Evolutionary conservation across 768 basidiomycete species (phyloP).

Genomic region (Leccinellum rugosiceps): DNA sequence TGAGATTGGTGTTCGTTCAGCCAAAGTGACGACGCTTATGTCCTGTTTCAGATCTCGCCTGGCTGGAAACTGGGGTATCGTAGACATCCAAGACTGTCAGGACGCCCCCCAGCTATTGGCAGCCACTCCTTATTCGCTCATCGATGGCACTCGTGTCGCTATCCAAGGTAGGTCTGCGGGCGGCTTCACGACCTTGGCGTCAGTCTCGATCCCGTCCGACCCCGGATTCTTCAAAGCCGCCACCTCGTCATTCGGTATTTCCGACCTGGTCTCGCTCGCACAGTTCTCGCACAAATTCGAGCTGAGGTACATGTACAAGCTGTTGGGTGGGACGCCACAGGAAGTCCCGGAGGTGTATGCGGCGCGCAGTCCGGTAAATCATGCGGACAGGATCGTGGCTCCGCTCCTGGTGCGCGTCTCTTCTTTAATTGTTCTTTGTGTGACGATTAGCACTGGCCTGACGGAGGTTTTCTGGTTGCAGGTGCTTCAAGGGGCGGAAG

Average conservation of each 20-base stretch:
- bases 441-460: not conserved
- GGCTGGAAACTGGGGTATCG: conserved; percentile 64
- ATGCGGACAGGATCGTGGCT: conserved; percentile 57
- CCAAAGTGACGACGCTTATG: not conserved
- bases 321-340: conserved; percentile 56
- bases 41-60: conserved; percentile 43
- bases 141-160: conserved; percentile 60
- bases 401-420: conserved; percentile 55
- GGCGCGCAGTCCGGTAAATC: conserved; percentile 59
- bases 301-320: conserved; percentile 52
- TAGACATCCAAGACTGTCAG: conserved; percentile 65
- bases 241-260: conserved; percentile 65
- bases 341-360: conserved; percentile 57
- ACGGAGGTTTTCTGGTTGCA: conserved; percentile 24
- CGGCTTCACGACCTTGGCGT: conserved; percentile 62
- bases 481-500: conserved; percentile 68
- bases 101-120: conserved; percentile 53
- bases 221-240: conserved; percentile 54
- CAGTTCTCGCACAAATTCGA: conserved; percentile 75
- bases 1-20: conserved; percentile 12
- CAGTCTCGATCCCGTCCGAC: conserved; percentile 40
- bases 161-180: conserved; percentile 75
- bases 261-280: conserved; percentile 54
- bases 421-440: not conserved
- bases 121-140: conserved; percentile 43